Evolutionary conservation across 768 basidiomycete genomes (phyloP).

Genomic region (Leccinum truebloodii): DNA sequence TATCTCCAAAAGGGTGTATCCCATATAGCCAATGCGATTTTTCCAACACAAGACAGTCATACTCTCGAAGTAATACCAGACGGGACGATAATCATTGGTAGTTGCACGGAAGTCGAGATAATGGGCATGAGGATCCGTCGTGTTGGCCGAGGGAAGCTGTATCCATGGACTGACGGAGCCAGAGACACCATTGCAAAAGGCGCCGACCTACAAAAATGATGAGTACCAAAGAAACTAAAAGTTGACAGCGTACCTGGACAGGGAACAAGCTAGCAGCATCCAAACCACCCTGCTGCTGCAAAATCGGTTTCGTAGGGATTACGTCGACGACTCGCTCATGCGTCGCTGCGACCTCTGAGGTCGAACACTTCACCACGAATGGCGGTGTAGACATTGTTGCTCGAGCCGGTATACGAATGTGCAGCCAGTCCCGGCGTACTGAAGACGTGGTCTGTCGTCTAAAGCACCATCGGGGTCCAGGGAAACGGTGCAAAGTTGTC

Average conservation of each 20-base stretch:
- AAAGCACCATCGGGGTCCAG: too few relatives aligned
- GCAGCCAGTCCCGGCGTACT: too few relatives aligned
- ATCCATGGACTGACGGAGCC: slow-evolving; percentile 86
- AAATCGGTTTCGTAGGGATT: too few relatives aligned
- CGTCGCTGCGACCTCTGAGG: too few relatives aligned
- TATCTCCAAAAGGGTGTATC: slow-evolving; percentile 73
- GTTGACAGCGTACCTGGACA: slow-evolving; percentile 30
- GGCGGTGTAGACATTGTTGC: too few relatives aligned
- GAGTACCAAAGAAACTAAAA: background rate
- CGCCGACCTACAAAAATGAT: slow-evolving; percentile 62
- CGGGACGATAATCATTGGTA: slow-evolving; percentile 51
- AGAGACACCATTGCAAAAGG: slow-evolving; percentile 85
- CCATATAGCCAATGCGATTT: slow-evolving; percentile 85
- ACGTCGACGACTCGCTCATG: too few relatives aligned
- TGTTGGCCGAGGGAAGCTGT: slow-evolving; percentile 74
- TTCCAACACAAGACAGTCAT: slow-evolving; percentile 94
- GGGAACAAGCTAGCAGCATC: too few relatives aligned
- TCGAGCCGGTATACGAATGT: too few relatives aligned
- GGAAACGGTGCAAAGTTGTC: too few relatives aligned
- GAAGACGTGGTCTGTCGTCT: too few relatives aligned
- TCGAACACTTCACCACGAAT: too few relatives aligned
- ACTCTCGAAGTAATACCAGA: slow-evolving; percentile 20
- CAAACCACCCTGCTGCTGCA: too few relatives aligned
- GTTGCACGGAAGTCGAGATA: slow-evolving; percentile 96
- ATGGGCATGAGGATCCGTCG: slow-evolving; percentile 67